phyloP scores from a whole-genome alignment of 225 moss, liverwort and hornwort genomes.

The Pseudisothecium myosuroides region DNA sequence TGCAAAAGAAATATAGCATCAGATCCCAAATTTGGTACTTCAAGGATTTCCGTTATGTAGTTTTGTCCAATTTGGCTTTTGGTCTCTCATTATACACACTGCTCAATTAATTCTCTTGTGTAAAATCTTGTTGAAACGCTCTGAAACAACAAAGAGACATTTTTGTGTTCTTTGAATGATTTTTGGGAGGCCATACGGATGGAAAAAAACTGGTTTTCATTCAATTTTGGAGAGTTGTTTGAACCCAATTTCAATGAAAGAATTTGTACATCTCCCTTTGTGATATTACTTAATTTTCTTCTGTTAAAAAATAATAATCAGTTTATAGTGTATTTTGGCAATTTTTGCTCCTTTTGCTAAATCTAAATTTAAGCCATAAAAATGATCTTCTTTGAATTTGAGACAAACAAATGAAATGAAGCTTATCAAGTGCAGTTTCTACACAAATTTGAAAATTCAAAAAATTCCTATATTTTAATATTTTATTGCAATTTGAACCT shows the following conservation, averaged over 20 bases:
- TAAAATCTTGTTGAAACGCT: too few relatives aligned
- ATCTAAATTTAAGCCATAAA: not conserved
- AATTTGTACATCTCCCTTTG: not conserved
- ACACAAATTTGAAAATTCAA: not conserved
- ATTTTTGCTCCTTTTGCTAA: fast-evolving
- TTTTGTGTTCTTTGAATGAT: not conserved
- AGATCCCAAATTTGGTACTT: too few relatives aligned
- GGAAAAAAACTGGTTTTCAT: not conserved
- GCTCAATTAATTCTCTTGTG: too few relatives aligned
- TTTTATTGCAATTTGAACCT: too few relatives aligned
- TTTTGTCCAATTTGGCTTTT: too few relatives aligned
- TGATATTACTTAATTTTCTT: not conserved
- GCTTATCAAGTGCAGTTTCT: not conserved
- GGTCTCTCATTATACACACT: too few relatives aligned
- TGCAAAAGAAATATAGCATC: too few relatives aligned
- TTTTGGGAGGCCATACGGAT: too few relatives aligned
- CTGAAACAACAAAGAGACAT: not conserved
- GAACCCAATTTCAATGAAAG: not conserved
- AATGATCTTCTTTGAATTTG: not conserved
- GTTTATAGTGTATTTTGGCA: not conserved
- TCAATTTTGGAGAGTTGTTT: not conserved
- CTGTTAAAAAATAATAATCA: not conserved
- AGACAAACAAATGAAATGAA: not conserved
- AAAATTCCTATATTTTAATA: not conserved
- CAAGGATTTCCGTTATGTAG: too few relatives aligned